Percentiles rank a stretch among this genome's conserved stretches.
Evolutionary conservation across 306 rosid species (phyloP).

Genomic region (Vicia sativa): DNA sequence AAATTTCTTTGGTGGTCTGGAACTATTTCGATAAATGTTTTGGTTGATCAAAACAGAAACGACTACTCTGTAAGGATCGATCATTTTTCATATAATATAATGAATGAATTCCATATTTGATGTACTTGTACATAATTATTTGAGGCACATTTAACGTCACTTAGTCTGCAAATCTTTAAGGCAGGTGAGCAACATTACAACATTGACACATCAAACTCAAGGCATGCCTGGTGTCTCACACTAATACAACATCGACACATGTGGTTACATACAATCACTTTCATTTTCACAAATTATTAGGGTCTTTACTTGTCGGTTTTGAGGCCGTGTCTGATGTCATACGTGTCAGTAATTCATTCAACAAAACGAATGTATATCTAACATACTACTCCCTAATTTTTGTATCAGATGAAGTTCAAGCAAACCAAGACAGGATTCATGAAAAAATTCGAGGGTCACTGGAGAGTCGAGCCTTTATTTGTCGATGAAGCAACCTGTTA

Average conservation of each 20-base stretch:
- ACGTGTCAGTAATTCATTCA: neutral
- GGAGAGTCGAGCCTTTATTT: conserved; percentile 89
- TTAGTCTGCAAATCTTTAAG: neutral
- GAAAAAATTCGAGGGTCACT: conserved; percentile 89
- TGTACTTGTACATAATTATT: conserved; percentile 13
- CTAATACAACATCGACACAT: too few relatives aligned
- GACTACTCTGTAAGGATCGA: conserved; percentile 75
- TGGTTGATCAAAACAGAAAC: conserved; percentile 90
- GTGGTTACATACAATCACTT: too few relatives aligned
- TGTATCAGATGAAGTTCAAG: conserved; percentile 86
- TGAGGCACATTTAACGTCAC: neutral
- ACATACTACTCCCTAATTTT: conserved; percentile 31
- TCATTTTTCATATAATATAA: conserved; percentile 27
- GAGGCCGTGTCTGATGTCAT: too few relatives aligned
- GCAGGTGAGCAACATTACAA: too few relatives aligned
- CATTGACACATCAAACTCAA: too few relatives aligned
- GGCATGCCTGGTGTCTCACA: too few relatives aligned
- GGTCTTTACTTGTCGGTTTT: too few relatives aligned
- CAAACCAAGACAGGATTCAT: conserved; percentile 92
- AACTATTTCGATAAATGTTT: conserved; percentile 78
- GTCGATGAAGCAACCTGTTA: conserved; percentile 75
- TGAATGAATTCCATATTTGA: conserved; percentile 28
- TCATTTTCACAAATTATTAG: too few relatives aligned
- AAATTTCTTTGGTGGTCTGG: conserved; percentile 99
- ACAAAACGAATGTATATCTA: conserved; percentile 5